Evolutionary conservation across 2,329 filamentous ascomycete species (phyloP), one percentile per base, ranked within the genome.

Genomic region (Trichophyton rubrum): DNA sequence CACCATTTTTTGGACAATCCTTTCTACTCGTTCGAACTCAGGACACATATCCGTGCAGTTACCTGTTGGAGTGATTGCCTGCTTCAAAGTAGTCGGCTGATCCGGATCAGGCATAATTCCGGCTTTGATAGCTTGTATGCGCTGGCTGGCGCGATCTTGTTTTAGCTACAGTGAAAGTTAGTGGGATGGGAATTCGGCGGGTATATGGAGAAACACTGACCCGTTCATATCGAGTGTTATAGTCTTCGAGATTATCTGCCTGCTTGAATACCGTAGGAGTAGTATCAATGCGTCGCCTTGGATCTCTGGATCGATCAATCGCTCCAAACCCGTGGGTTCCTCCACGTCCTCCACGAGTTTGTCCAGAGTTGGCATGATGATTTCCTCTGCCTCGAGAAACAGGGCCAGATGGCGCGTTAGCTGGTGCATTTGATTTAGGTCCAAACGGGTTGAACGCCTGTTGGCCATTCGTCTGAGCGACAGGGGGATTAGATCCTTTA

Each of bases 31-130:
- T 72, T 86, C 84, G 61, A 77, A 84, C 64, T 85, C 81, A 1
- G 84, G 80, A 67, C 84, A 86, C 82, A 86, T 85, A 64, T 82
- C 80, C 43, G 77, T 78, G 70, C 84, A 86, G 58, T 79, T 82
- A 58, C 83, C 84, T 3, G 83, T 78, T 0, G 81, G 78, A 20
- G 81, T 84, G 66, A 86, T 84, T 30, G 83, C 82, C 63, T 85
- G 78, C 33, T 78, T 77, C 61, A 86, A 73, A 24, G 76, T 77
- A 59, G 80, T 82, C n/a, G 81, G 81, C 66, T 81, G 81, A 62
- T 83, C 79, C 3, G 83, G 83, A 67, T 85, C 80, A 40, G 78
- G 77, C 70, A 84, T 79, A 61, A 79, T 75, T 53, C 80, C 80
- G 66, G 77, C 70, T 60, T 69, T 73, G 57, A 84, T 83, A 24